Conservation (phyloP, 2,329 filamentous ascomycete genomes). For the Colletotrichum kahawae region DNA sequence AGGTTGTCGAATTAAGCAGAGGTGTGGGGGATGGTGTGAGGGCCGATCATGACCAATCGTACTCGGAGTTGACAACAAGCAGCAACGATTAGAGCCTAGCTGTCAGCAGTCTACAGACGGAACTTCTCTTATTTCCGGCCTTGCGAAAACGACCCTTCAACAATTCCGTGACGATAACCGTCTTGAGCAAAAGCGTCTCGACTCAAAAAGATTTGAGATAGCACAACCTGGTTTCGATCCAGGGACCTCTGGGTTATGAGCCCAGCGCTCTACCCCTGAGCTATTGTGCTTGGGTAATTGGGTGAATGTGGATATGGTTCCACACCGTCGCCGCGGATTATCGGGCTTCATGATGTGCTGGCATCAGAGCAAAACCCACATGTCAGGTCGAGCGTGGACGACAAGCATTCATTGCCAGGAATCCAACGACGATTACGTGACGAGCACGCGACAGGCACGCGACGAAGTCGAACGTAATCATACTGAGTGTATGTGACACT, state of each 20-base stretch:
- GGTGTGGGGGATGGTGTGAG: neutral
- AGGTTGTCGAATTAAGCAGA: neutral
- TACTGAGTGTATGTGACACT: too few relatives aligned
- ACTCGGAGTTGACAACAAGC: neutral
- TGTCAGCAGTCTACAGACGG: neutral
- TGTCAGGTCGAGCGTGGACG: neutral
- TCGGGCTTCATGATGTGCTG: neutral
- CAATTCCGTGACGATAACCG: neutral
- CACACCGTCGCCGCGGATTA: neutral
- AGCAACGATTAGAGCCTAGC: neutral
- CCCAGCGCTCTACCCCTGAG: constrained; percentile 3
- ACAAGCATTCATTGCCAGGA: neutral
- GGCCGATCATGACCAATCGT: neutral
- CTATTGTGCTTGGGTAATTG: neutral
- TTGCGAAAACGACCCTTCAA: neutral
- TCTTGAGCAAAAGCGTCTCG: neutral
- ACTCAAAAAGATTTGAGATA: neutral
- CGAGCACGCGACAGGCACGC: too few relatives aligned
- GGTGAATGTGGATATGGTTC: neutral
- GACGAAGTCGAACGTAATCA: too few relatives aligned
- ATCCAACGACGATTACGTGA: neutral
- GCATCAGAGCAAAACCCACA: neutral
- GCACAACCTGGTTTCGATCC: constrained; percentile 1
- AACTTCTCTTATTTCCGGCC: neutral
- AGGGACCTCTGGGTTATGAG: constrained; percentile 5